A percentile compares a stretch with the other conserved stretches of the same genome.
Conservation (phyloP, 2,329 filamentous ascomycete species). For the Aureobasidium sp. region DNA sequence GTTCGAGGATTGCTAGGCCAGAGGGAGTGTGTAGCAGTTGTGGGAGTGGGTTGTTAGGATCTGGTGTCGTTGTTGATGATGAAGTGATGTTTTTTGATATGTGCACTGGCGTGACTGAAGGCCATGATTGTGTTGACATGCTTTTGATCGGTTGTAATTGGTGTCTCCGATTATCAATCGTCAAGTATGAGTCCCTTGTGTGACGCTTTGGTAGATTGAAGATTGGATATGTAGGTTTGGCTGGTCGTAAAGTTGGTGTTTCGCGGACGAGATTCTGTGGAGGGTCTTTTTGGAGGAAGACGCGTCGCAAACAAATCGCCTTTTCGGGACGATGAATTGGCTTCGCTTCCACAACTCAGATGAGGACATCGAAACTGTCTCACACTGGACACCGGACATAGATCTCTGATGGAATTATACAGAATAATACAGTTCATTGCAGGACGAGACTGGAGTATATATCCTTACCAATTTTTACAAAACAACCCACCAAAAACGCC, state of each 20-base stretch:
- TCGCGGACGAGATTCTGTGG: neutral
- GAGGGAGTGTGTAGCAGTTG: conserved; percentile 79
- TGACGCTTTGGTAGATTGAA: neutral
- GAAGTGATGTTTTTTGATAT: neutral
- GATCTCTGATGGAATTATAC: neutral
- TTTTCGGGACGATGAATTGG: neutral
- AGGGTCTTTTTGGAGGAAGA: neutral
- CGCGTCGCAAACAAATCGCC: conserved; percentile 4
- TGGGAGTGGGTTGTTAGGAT: conserved; percentile 58
- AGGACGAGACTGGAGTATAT: neutral
- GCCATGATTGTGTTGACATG: neutral
- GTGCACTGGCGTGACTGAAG: conserved; percentile 1
- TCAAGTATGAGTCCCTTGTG: neutral
- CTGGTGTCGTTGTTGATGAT: neutral
- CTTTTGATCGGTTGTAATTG: neutral
- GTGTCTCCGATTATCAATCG: neutral
- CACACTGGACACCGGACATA: too few species aligned
- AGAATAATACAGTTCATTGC: neutral
- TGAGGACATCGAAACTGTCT: neutral
- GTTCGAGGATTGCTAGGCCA: conserved; percentile 80
- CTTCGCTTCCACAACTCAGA: neutral
- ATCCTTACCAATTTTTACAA: neutral
- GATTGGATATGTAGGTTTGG: too few species aligned
- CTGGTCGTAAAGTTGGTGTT: neutral
- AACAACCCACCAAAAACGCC: neutral